Evolutionary conservation across 495 filamentous ascomycete genomes (phyloP), one percentile per base, ranked within the genome.

Genomic region (Penicillium goetzii): DNA sequence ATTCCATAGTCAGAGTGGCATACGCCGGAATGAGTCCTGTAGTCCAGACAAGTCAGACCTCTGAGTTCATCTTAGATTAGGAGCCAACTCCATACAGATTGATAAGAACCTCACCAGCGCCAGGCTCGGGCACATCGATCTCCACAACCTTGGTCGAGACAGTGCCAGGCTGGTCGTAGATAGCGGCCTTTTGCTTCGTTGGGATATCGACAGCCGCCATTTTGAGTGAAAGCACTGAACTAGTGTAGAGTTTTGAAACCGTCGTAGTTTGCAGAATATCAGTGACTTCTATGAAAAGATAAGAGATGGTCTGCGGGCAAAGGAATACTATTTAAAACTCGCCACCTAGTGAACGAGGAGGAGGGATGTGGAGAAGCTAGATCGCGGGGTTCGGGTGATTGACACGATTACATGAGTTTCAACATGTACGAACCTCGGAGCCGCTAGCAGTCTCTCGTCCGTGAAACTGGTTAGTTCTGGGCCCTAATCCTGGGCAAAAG

Each of bases 111-210:
- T 91, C 79, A 54, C 88, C 87, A 0, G 79, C 62, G 5, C 86
- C 84, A 32, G 89, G 89, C 66, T 88, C 82, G 2, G 88, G 89
- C 12, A 87, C 88, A 50, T 89, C 85, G 7, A 90, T 68, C 62
- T 89, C 85, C 33, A 84, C 84, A 32, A 92, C 68, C 67, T 88
- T 86, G 17, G 87, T 90, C n/a, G 87, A 88, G 56, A 90, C 82
- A 4, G 77, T 83, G 25, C 89, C 89, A 5, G 87, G 88, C 68
- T 89, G 81, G 73, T 91, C 88, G 71, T 89, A 92, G 59, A 91
- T 75, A 40, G 77, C 76, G 30, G 88, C 90, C 76, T 89, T 91
- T 70, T 90, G 84, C 60, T 79, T 89, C 68, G 81, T 81, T 12
- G 88, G 88, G 40, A 90, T 81, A 14, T 76, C 71, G 14, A 67